Base-by-base conservation (phyloP, 257 asterid genomes). In the Echites panduratus region DNA sequence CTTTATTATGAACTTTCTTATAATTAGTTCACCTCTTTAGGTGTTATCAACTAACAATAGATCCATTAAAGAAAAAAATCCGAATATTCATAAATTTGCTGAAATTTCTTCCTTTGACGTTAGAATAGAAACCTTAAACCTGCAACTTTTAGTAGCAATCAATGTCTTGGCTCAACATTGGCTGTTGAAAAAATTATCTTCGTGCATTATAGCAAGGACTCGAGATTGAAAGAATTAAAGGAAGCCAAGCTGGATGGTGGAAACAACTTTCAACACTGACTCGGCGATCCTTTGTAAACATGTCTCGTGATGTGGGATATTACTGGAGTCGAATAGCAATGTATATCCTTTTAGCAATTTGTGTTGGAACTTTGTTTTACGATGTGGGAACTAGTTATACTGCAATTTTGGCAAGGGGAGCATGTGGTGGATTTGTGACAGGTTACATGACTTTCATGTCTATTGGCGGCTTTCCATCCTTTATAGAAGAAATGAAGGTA, bases 391-490 rank as follows among this genome's bases (percentile, higher is more conserved):
- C 96, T 5, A 85, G 96, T 79, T 88, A 93, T 77, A 82, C 95
- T 1, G 91, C 98, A 2, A 93, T 93, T 72, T 76, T 93, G 68
- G 98, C 98, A 48, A 59, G 98, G 49, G 98, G 97, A 70, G 98
- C 98, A 56, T 93, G 98, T 72, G 97, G 93, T 67, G 97, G 97
- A 49, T 93, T 93, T 50, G 86, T 93, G 0, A 87, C 96, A 0
- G 98, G 98, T 35, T 93, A 86, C 70, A 90, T 93, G 97, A 90
- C 98, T 67, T 93, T 93, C 84, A 93, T 93, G 98, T 93, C 98
- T 41, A 93, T 93, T 35, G 98, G 98, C 38, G 98, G 98, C 65
- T 93, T 93, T 73, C 98, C 98, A n/a, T 93, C 97, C 20, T 93
- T 93, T 75, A 79, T 93, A 5, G 97, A 90, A 84, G 98, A 90